A percentile compares a stretch with the other conserved stretches of the same genome.
These are phyloP conservation scores for Chaetomiaceae sp. DNA, from an alignment of 2,329 filamentous ascomycete genomes.

Conservation along the genomic window DNA sequence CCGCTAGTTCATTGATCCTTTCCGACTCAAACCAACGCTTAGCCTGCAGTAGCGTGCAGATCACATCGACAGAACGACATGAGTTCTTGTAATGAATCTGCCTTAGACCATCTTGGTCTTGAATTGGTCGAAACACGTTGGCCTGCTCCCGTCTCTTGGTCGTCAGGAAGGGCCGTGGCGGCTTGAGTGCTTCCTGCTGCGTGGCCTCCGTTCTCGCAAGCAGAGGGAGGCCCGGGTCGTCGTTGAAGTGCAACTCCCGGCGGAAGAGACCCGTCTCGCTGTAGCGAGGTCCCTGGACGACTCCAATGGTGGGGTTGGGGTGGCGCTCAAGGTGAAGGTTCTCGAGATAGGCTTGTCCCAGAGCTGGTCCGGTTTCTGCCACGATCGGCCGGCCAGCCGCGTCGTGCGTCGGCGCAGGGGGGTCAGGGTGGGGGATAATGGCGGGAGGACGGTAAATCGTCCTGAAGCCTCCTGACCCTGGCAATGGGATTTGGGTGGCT, in stretches of 20 bases:
- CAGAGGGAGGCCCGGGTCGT: slow-evolving; percentile 39
- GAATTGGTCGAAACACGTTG: background rate
- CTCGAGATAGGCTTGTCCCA: slow-evolving; percentile 32
- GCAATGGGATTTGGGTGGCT: slow-evolving; percentile 31
- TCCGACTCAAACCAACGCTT: no score
- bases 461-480: slow-evolving; percentile 27
- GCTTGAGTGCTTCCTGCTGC: slow-evolving; percentile 38
- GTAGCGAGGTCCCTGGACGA: slow-evolving; percentile 51
- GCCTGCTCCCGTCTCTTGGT: background rate
- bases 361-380: slow-evolving; percentile 25
- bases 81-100: slow-evolving; percentile 5
- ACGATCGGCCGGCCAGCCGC: slow-evolving; percentile 18
- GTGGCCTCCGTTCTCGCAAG: slow-evolving; percentile 36
- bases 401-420: slow-evolving; percentile 33
- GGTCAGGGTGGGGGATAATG: slow-evolving; percentile 46
- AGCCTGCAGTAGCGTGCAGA: no score
- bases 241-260: slow-evolving; percentile 42
- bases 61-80: no score
- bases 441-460: slow-evolving; percentile 40
- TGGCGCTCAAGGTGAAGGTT: slow-evolving; percentile 37
- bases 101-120: background rate
- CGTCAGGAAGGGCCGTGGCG: background rate
- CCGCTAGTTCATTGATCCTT: no score
- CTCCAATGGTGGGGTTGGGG: slow-evolving; percentile 44
- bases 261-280: slow-evolving; percentile 40